A percentile compares a stretch with the other conserved stretches of the same genome.
These are phyloP conservation scores for Eucalyptus shirleyi DNA, from an alignment of 345 rosid genomes.

Conservation along the genomic window DNA sequence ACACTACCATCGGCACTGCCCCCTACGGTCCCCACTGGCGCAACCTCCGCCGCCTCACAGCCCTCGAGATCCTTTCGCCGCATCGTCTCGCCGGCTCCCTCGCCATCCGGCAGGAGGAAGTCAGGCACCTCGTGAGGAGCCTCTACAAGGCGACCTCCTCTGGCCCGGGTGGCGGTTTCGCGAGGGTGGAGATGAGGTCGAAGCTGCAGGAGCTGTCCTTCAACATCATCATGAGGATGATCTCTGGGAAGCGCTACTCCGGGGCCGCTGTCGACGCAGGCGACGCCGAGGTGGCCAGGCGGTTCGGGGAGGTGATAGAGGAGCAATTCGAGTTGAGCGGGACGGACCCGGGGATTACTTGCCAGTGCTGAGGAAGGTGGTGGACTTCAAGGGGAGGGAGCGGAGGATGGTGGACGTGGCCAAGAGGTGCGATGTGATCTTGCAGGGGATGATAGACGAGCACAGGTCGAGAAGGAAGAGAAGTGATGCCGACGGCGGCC, in stretches of 20 bases:
- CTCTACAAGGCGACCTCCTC: not conserved
- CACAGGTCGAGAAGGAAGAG: conserved; percentile 3
- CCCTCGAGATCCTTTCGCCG: conserved; percentile 10
- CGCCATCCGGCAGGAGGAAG: conserved; percentile 4
- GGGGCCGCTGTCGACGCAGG: not conserved
- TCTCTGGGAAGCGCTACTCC: conserved; percentile 20
- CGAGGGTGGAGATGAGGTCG: not conserved
- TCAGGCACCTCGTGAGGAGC: not conserved
- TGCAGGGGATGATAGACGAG: conserved; percentile 40
- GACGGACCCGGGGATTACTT: conserved; percentile 29
- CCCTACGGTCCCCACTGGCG: conserved; percentile 28
- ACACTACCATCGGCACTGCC: conserved; percentile 8
- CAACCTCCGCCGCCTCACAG: conserved; percentile 18
- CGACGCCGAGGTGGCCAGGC: conserved; percentile 11
- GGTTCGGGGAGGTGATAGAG: conserved; percentile 14
- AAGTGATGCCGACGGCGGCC: not conserved
- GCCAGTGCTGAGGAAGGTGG: conserved; percentile 13
- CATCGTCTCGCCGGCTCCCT: not conserved
- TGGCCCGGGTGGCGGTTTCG: not conserved
- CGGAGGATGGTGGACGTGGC: not conserved
- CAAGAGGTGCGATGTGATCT: conserved; percentile 17
- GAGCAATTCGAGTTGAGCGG: conserved; percentile 20
- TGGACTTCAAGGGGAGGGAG: conserved; percentile 20
- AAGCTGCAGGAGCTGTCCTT: conserved; percentile 22
- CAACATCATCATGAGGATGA: conserved; percentile 35